Conservation (phyloP, 306 rosid species). For the Benincasa hispida region DNA sequence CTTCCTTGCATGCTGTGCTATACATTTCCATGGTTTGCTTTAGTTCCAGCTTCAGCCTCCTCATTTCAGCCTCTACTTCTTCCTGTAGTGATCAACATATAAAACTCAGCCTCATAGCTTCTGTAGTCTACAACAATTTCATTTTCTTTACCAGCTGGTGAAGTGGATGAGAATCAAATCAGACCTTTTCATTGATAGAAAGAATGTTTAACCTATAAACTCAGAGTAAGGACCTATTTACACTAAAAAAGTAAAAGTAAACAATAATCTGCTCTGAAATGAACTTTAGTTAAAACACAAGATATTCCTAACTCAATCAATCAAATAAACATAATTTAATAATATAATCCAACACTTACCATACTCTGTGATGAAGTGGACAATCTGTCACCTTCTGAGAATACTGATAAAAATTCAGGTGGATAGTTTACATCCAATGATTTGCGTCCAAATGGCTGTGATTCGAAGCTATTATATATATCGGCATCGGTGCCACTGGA, state of each 20-base stretch:
- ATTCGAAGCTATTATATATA: constrained; percentile 45
- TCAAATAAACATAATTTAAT: neutral
- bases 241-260: neutral
- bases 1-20: constrained; percentile 93
- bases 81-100: constrained; percentile 35
- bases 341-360: constrained; percentile 21
- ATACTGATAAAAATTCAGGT: constrained; percentile 41
- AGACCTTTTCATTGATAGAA: neutral
- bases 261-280: neutral
- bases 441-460: constrained; percentile 25
- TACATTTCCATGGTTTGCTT: constrained; percentile 97
- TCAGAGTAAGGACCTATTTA: neutral
- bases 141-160: neutral
- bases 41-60: constrained; percentile 79
- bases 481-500: constrained; percentile 53
- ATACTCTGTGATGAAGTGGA: constrained; percentile 35
- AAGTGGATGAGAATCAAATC: neutral
- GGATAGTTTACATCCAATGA: constrained; percentile 17
- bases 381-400: constrained; percentile 41
- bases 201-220: neutral
- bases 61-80: constrained; percentile 84
- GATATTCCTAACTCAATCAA: neutral
- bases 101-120: neutral
- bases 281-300: neutral
- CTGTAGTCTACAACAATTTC: neutral